A percentile compares a stretch with the other conserved stretches of the same genome.
phyloP scores from a whole-genome alignment of 805 yeast genomes.

The Scheffersomyces stipitis region DNA sequence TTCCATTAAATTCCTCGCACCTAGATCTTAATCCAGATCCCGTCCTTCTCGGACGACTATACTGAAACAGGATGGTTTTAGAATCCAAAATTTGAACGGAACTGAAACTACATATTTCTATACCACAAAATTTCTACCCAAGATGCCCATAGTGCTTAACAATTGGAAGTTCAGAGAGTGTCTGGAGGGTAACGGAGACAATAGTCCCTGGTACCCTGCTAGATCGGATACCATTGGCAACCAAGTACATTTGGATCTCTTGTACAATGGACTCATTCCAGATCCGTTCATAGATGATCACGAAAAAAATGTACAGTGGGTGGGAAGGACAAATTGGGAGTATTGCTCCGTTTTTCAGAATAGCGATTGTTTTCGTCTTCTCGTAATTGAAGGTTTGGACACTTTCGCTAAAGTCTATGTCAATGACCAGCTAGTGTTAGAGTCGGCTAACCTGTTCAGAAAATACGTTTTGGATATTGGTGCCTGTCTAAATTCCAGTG shows the following conservation, averaged over 20 bases:
- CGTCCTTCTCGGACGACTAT: too few relatives aligned
- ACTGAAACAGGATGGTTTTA: too few relatives aligned
- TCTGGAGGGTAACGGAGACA: too few relatives aligned
- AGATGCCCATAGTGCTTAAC: too few relatives aligned
- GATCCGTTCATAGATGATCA: conserved; percentile 47
- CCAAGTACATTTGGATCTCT: conserved; percentile 43
- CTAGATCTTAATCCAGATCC: too few relatives aligned
- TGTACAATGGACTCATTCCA: conserved; percentile 35
- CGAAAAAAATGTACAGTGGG: conserved; percentile 49
- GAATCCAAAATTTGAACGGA: too few relatives aligned
- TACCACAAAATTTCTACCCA: too few relatives aligned
- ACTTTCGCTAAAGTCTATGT: conserved; percentile 41
- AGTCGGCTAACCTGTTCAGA: conserved; percentile 46
- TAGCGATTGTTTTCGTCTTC: too few relatives aligned
- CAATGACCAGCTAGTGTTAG: conserved; percentile 34
- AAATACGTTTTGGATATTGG: conserved; percentile 28
- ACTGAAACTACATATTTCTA: too few relatives aligned
- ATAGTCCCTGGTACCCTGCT: neutral
- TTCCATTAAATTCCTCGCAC: too few relatives aligned
- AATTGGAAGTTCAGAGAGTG: too few relatives aligned
- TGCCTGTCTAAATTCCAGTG: conserved; percentile 10
- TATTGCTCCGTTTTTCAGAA: conserved; percentile 26
- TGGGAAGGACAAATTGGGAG: conserved; percentile 49
- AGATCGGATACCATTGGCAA: neutral
- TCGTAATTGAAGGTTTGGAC: conserved; percentile 46